A percentile compares a stretch with the other conserved stretches of the same genome.
Evolutionary conservation across 129 eudicot genomes (phyloP).

Genomic region (Lonicera japonica): DNA sequence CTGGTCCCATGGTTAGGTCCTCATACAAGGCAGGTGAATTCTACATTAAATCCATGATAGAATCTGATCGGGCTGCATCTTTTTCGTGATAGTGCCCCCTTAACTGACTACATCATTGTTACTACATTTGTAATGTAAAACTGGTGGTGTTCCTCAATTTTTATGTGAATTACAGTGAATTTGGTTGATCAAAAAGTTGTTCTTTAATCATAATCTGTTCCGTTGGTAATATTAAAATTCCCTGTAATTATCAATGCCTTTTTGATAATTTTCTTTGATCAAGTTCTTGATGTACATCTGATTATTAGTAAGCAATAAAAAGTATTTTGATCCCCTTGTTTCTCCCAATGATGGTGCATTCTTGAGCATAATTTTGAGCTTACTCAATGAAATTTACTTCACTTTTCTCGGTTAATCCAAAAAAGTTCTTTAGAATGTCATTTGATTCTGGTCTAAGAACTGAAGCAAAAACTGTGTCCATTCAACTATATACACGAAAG

Average conservation of each 20-base stretch:
- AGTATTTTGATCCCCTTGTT: background rate
- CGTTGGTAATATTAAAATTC: too few species aligned
- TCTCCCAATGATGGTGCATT: background rate
- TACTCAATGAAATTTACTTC: too few species aligned
- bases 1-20: slow-evolving; percentile 96
- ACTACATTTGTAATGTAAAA: too few species aligned
- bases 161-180: background rate
- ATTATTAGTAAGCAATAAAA: background rate
- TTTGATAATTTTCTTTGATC: too few species aligned
- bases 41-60: slow-evolving; percentile 93
- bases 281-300: background rate
- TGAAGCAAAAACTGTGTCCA: background rate
- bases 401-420: background rate
- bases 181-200: background rate
- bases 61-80: slow-evolving; percentile 79
- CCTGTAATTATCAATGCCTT: too few species aligned
- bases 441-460: background rate
- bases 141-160: background rate
- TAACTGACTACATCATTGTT: background rate
- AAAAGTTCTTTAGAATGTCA: too few species aligned
- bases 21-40: slow-evolving; percentile 97
- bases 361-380: background rate
- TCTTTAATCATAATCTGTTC: background rate
- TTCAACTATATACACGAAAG: background rate
- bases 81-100: slow-evolving; percentile 18